phyloP scores from a whole-genome alignment of 1,139 yeast genomes.

The Waltiozyma sp. region DNA sequence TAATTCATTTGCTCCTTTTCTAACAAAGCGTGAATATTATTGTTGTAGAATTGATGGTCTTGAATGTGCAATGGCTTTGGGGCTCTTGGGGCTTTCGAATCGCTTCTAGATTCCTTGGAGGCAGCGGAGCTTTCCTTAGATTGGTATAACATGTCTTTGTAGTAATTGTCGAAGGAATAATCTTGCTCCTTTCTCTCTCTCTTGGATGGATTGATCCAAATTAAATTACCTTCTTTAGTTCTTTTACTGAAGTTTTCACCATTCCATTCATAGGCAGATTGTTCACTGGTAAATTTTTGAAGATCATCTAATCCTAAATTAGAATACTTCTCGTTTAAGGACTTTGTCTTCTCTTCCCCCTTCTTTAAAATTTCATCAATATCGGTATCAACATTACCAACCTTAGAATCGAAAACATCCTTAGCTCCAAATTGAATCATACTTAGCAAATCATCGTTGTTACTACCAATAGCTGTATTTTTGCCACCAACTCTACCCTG shows the following conservation, averaged over 20 bases:
- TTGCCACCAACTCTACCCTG: conserved; percentile 62
- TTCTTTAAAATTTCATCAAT: conserved; percentile 66
- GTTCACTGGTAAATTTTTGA: conserved; percentile 80
- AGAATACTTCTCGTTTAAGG: conserved; percentile 68
- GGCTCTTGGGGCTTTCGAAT: conserved; percentile 45
- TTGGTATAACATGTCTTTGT: conserved; percentile 58
- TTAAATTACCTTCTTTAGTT: conserved; percentile 36
- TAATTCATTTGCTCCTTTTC: conserved; percentile 71
- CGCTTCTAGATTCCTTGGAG: conserved; percentile 21
- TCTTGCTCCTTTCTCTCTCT: conserved; percentile 86
- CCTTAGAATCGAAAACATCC: conserved; percentile 54
- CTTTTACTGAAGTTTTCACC: conserved; percentile 85
- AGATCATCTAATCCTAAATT: conserved; percentile 83
- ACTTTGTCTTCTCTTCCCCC: conserved; percentile 76
- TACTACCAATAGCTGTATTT: conserved; percentile 38
- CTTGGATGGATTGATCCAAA: conserved; percentile 83
- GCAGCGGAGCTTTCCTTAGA: conserved; percentile 17
- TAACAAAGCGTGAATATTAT: conserved; percentile 49
- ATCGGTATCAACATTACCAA: conserved; percentile 43
- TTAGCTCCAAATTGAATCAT: conserved; percentile 98
- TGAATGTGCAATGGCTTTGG: conserved; percentile 67
- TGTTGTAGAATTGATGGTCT: conserved; percentile 85
- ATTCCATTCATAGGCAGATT: conserved; percentile 94
- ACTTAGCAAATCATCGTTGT: conserved; percentile 76
- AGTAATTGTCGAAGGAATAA: conserved; percentile 79